Evolutionary conservation across 495 filamentous ascomycete species (phyloP).

Genomic region (Penicillium macrosclerotiorum): DNA sequence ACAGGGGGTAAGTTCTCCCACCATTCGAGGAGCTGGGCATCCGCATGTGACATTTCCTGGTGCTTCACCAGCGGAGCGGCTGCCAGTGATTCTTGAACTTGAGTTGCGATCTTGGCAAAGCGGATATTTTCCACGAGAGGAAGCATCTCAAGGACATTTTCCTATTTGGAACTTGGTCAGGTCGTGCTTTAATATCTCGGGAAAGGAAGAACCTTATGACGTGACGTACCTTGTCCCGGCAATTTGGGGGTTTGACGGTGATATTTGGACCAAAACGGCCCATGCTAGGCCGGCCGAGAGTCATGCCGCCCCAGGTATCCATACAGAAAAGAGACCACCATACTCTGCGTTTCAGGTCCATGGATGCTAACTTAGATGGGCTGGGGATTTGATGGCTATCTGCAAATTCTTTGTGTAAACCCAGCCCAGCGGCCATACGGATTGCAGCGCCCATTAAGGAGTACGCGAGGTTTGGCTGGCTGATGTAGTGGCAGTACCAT

Average conservation of each 20-base stretch:
- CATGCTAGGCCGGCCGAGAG: slow-evolving; percentile 73
- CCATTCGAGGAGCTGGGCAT: slow-evolving; percentile 68
- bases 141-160: slow-evolving; percentile 56
- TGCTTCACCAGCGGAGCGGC: slow-evolving; percentile 63
- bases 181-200: slow-evolving; percentile 1
- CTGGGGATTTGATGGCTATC: slow-evolving; percentile 40
- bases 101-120: slow-evolving; percentile 75
- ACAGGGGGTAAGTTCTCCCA: slow-evolving; percentile 68
- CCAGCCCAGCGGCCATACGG: slow-evolving; percentile 67
- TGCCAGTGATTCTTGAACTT: slow-evolving; percentile 74
- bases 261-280: slow-evolving; percentile 72
- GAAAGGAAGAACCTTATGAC: no score
- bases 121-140: slow-evolving; percentile 75
- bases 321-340: slow-evolving; percentile 83
- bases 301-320: slow-evolving; percentile 76
- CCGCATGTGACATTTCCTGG: slow-evolving; percentile 63
- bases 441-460: slow-evolving; percentile 55
- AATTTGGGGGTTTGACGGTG: slow-evolving; percentile 66
- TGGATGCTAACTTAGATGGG: slow-evolving; percentile 25
- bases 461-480: slow-evolving; percentile 67
- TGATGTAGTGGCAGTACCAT: slow-evolving; percentile 75
- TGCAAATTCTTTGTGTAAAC: slow-evolving; percentile 69
- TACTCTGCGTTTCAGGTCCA: slow-evolving; percentile 65
- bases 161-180: slow-evolving; percentile 15
- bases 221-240: slow-evolving; percentile 50